Evolutionary conservation across 345 rosid genomes (phyloP), one percentile per base, ranked within the genome.

Genomic region (Sonneratia caseolaris): DNA sequence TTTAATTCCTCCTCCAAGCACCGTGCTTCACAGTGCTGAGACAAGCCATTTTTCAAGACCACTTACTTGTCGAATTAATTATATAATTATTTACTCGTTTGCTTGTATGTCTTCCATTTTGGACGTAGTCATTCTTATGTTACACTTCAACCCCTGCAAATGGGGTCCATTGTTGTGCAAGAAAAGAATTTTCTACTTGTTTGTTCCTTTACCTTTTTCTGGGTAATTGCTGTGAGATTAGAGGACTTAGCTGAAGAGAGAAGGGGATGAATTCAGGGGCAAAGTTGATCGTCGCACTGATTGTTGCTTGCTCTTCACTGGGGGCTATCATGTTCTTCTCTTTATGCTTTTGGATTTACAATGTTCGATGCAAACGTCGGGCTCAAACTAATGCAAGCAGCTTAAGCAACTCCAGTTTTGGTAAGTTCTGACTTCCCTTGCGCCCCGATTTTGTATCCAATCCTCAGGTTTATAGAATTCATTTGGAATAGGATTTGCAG

Each of bases 231-330:
- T 37, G 48, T 62, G 57, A 66, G 12, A 43, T 69, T 45, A 74
- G 45, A 47, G 72, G 37, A 19, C 47, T 68, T 37, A 37, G 70
- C 11, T 73, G 36, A 45, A 38, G 45, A 68, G 72, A 76, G 62
- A 12, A 81, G 73, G 87, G 78, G 51, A 82, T 35, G 79, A 76
- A 80, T 70, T 77, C 77, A 19, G 78, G 76, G 75, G 83, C 76
- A 81, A 90, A 79, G 76, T 73, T 83, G 59, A 53, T 82, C 45
- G 70, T 84, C 71, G 78, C 86, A 72, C 83, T 95, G 56, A 72
- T 77, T 79, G 88, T 88, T 80, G 77, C 84, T 62, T 89, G 91
- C 73, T 75, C 83, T 77, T 80, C 85, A 48, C 76, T 86, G 71
- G 87, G 69, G 73, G 64, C 83, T 10, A 75, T 86, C 70, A 64